phyloP scores from a whole-genome alignment of 192 early-diverging fungal genomes.

The Backusella macrospora region DNA sequence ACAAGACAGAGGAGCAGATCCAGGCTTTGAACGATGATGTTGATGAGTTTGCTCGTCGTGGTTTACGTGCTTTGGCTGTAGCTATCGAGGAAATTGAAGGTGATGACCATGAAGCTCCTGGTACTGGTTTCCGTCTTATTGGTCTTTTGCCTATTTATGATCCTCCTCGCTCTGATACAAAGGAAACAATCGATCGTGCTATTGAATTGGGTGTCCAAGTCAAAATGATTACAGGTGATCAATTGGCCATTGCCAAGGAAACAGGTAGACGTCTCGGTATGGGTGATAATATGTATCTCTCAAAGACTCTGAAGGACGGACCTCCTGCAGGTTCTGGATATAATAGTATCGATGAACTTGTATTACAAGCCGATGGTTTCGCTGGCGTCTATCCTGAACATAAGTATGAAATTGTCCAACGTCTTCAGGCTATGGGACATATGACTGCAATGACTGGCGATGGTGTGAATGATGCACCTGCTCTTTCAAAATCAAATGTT shows the following conservation, averaged over 20 bases:
- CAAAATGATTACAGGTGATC: conserved; percentile 97
- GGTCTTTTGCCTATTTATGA: conserved; percentile 78
- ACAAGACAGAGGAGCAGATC: conserved; percentile 65
- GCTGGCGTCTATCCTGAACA: conserved; percentile 70
- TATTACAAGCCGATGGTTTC: conserved; percentile 67
- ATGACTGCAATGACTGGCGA: conserved; percentile 77
- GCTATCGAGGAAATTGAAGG: conserved; percentile 62
- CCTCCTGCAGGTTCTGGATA: conserved; percentile 63
- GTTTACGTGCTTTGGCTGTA: conserved; percentile 75
- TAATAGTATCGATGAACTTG: conserved; percentile 59
- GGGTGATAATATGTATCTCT: conserved; percentile 75
- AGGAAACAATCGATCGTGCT: conserved; percentile 78
- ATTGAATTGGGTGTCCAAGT: conserved; percentile 77
- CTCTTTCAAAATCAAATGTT: conserved; percentile 71
- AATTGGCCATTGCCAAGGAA: conserved; percentile 88
- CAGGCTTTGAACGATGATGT: conserved; percentile 55
- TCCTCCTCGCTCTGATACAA: conserved; percentile 78
- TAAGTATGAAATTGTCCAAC: conserved; percentile 74
- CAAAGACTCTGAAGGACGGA: conserved; percentile 63
- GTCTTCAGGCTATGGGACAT: conserved; percentile 67
- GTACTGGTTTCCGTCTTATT: conserved; percentile 68
- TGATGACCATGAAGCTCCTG: conserved; percentile 59
- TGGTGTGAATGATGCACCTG: conserved; percentile 76
- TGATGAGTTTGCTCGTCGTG: conserved; percentile 67
- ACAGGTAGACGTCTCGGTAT: conserved; percentile 68